A percentile compares a stretch with the other conserved stretches of the same genome.
These are phyloP conservation scores for Boletus rufocinnamomeus DNA, from an alignment of 768 basidiomycete species.

Conservation along the genomic window DNA sequence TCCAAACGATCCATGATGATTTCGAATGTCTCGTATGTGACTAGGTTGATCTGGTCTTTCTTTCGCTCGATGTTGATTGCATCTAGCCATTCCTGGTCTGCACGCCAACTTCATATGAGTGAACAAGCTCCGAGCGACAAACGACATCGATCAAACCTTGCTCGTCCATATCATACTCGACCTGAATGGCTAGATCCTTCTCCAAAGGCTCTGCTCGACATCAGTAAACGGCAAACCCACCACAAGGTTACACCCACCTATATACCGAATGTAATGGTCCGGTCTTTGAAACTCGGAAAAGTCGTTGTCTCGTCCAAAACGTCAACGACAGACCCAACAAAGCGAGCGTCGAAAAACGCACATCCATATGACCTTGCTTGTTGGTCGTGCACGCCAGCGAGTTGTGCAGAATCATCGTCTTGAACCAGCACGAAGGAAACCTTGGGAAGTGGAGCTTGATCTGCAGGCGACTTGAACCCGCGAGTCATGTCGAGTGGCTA, in stretches of 20 bases:
- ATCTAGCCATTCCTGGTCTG: constrained; percentile 96
- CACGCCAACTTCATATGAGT: constrained; percentile 4
- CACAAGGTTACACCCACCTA: constrained; percentile 53
- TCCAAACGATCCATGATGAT: constrained; percentile 97
- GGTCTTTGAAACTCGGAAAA: constrained; percentile 73
- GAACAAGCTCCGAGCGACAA: neutral
- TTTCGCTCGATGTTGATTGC: constrained; percentile 77
- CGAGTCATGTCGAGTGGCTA: constrained; percentile 38
- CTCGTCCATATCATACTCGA: constrained; percentile 99
- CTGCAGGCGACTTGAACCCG: constrained; percentile 38
- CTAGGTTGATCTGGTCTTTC: constrained; percentile 67
- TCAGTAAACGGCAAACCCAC: constrained; percentile 8
- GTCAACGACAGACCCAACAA: constrained; percentile 5
- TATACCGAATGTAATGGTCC: constrained; percentile 88
- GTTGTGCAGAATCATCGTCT: constrained; percentile 61
- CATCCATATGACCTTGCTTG: constrained; percentile 74
- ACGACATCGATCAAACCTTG: constrained; percentile 60
- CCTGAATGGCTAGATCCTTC: constrained; percentile 85
- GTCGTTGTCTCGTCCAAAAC: constrained; percentile 54
- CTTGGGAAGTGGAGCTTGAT: constrained; percentile 53
- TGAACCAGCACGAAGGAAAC: constrained; percentile 67
- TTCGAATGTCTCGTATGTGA: constrained; percentile 89
- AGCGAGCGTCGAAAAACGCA: constrained; percentile 39
- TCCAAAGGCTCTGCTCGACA: constrained; percentile 77
- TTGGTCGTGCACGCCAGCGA: constrained; percentile 62